Evolutionary conservation across 306 rosid species (phyloP), one percentile per base, ranked within the genome.

Genomic region (Castanospermum australe): DNA sequence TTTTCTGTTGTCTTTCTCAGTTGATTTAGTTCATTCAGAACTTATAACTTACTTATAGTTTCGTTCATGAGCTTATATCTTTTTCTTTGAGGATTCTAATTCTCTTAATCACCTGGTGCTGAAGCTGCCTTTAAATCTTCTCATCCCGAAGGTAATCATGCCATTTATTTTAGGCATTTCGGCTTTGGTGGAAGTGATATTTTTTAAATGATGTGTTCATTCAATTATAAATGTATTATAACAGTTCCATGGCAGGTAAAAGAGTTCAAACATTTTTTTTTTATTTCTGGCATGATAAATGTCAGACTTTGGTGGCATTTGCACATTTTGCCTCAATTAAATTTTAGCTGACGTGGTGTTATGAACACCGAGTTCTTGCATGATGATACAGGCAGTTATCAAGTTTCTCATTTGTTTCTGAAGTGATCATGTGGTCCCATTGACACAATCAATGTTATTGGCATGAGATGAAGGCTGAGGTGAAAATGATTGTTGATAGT

Each of bases 211-310:
- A 67, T 67, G 59, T 79, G 48, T 68, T 73, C 42, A 65, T 71
- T 48, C 72, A 61, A 67, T 55, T 52, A 33, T 28, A 52, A 66
- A 13, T 65, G 24, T 71, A 42, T 85, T 87, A 71, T 89, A 82
- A 74, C 66, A 87, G 89, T 83, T 89, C 78, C 71, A 39, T 89
- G 87, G 81, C 93, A 86, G 93, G 89, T 87, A 79, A 73, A 89
- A 76, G 84, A 79, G 73, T 76, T 82, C 82, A 50, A 84, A 83
- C 60, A 0, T 54, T 28, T 80, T 79, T 80, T 79, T 79, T 42
- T 67, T 25, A 28, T 42, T 71, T 73, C 56, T 61, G 82, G 47
- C 81, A 55, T 83, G 61, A 25, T 54, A 25, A 77, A 71, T 76
- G 71, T 74, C 73, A 47, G 60, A 56, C 12, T 32, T 56, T 22